Percentiles rank a stretch among this genome's conserved stretches.
Evolutionary conservation across 306 rosid species (phyloP).

Genomic region (cucumber (Cucumis sativus)): DNA sequence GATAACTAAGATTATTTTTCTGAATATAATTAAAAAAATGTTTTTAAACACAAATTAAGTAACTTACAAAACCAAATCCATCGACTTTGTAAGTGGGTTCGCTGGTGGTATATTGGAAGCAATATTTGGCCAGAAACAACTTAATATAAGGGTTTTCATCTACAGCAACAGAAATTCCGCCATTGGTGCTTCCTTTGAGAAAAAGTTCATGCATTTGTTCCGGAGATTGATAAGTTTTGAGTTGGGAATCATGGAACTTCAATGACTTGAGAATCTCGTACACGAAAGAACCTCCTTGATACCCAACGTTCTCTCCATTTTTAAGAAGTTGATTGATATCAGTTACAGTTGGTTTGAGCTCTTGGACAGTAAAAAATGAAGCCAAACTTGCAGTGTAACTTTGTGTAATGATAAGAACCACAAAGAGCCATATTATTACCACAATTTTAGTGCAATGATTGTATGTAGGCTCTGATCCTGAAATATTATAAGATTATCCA

Average conservation of each 20-base stretch:
- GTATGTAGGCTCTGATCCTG: slow-evolving; percentile 37
- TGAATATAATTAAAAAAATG: too few relatives aligned
- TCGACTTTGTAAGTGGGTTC: slow-evolving; percentile 31
- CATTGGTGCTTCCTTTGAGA: slow-evolving; percentile 27
- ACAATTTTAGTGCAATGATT: slow-evolving; percentile 44
- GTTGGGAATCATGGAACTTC: slow-evolving; percentile 25
- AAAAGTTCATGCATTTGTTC: slow-evolving; percentile 34
- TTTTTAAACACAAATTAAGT: neutral
- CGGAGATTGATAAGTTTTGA: slow-evolving; percentile 9
- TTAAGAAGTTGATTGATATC: slow-evolving; percentile 23
- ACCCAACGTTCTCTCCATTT: slow-evolving; percentile 35
- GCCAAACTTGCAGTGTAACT: slow-evolving; percentile 69
- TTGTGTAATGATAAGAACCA: slow-evolving; percentile 42
- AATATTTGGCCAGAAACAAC: slow-evolving; percentile 22
- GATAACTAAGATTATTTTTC: too few relatives aligned
- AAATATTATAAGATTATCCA: neutral
- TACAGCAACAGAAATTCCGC: slow-evolving; percentile 40
- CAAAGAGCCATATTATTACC: slow-evolving; percentile 45
- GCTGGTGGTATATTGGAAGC: slow-evolving; percentile 31
- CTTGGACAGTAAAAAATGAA: slow-evolving; percentile 42
- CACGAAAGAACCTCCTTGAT: slow-evolving; percentile 29
- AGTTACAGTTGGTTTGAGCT: slow-evolving; percentile 29
- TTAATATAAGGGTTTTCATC: slow-evolving; percentile 43
- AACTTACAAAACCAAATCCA: slow-evolving; percentile 60
- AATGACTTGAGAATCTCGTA: slow-evolving; percentile 16